Conservation (phyloP, 352 stramenopile genomes). For the Pythium aphanidermatum region DNA sequence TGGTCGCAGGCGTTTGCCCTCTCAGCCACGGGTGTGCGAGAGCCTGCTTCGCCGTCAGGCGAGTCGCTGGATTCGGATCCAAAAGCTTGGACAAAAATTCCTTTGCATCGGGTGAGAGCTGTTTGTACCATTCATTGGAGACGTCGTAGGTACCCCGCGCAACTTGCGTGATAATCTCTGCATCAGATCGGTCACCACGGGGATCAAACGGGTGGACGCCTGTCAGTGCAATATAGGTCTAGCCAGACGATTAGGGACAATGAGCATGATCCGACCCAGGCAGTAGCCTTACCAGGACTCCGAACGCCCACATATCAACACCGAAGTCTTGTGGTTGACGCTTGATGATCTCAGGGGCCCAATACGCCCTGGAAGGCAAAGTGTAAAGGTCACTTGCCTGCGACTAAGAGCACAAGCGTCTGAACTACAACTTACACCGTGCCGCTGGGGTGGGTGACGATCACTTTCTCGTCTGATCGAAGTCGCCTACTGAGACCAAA, state of each 20-base stretch:
- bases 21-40: conserved; percentile 59
- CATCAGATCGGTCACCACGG: conserved; percentile 60
- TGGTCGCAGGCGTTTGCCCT: conserved; percentile 30
- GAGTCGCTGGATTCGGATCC: conserved; percentile 36
- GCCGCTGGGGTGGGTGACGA: conserved; percentile 53
- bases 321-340: conserved; percentile 57
- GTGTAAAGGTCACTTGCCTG: too few species aligned
- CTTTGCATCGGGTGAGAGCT: conserved; percentile 50
- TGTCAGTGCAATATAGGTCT: conserved; percentile 73
- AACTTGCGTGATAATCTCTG: conserved; percentile 59
- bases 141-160: conserved; percentile 55
- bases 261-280: not conserved
- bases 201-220: conserved; percentile 75
- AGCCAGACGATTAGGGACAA: not conserved
- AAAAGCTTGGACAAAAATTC: conserved; percentile 51
- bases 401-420: not conserved
- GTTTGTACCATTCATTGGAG: conserved; percentile 61
- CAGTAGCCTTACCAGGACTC: conserved; percentile 39
- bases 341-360: conserved; percentile 74
- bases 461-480: conserved; percentile 31
- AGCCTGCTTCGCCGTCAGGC: conserved; percentile 49
- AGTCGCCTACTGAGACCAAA: conserved; percentile 59
- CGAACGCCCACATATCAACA: conserved; percentile 81
- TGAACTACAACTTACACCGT: conserved; percentile 39
- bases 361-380: conserved; percentile 47